A percentile compares a stretch with the other conserved stretches of the same genome.
phyloP scores from a whole-genome alignment of 305 asterid species.

The Andrographis paniculata region DNA sequence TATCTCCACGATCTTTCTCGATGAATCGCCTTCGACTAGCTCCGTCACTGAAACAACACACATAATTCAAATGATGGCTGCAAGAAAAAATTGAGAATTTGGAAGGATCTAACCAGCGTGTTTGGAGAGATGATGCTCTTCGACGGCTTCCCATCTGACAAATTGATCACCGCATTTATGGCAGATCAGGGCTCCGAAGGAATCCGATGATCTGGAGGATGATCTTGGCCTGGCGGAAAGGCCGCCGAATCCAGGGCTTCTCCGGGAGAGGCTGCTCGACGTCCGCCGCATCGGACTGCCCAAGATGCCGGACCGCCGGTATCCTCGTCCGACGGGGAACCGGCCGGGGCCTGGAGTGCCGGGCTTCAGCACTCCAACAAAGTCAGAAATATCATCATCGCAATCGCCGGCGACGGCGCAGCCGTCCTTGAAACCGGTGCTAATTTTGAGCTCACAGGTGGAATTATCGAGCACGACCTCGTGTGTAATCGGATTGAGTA shows the following conservation, averaged over 20 bases:
- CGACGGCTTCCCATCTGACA: constrained; percentile 60
- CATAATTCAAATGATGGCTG: background rate
- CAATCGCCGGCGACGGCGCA: constrained; percentile 21
- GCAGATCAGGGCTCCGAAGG: constrained; percentile 44
- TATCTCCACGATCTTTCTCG: constrained; percentile 78
- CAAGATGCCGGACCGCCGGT: constrained; percentile 17
- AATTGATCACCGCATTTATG: constrained; percentile 77
- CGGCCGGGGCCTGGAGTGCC: constrained; percentile 87
- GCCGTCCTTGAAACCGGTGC: constrained; percentile 28
- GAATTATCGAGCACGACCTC: constrained; percentile 63
- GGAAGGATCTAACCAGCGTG: constrained; percentile 64
- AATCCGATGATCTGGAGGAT: constrained; percentile 37
- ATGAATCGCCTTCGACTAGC: constrained; percentile 73
- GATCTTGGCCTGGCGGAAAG: constrained; percentile 34
- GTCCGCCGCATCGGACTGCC: constrained; percentile 61
- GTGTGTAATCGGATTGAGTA: constrained; percentile 80
- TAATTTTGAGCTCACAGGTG: constrained; percentile 70
- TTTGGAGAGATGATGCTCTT: constrained; percentile 77
- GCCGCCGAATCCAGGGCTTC: constrained; percentile 46
- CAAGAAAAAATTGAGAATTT: background rate
- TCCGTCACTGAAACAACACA: constrained; percentile 52
- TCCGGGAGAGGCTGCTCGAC: constrained; percentile 45
- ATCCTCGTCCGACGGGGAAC: too few species aligned
- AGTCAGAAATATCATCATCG: constrained; percentile 28
- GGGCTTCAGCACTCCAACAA: constrained; percentile 52